Conservation (phyloP, 2,329 filamentous ascomycete species). For the Trichoderma pleuroti region DNA sequence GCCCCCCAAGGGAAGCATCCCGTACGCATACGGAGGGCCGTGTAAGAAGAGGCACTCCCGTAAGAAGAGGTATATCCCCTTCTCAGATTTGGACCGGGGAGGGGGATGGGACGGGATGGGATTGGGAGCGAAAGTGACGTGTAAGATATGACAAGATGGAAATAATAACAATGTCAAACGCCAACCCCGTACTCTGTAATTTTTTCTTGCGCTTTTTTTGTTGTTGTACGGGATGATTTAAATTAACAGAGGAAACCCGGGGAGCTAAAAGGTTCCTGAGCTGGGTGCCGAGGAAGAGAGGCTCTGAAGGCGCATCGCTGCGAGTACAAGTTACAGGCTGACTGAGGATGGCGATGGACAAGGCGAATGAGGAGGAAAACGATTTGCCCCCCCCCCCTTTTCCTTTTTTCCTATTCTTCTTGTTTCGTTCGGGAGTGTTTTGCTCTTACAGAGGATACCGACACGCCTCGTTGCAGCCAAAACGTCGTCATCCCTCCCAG, state of each 20-base stretch:
- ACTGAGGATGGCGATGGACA: neutral
- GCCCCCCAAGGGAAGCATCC: neutral
- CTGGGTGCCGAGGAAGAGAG: neutral
- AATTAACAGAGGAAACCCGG: neutral
- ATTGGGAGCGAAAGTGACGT: neutral
- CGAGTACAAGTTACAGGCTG: neutral
- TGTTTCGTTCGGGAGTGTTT: neutral
- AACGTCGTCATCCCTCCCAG: neutral
- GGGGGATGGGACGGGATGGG: neutral
- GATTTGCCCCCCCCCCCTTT: too few relatives aligned
- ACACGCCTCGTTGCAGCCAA: neutral
- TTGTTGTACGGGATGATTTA: neutral
- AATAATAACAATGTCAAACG: neutral
- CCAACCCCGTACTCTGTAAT: neutral
- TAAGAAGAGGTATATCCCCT: neutral
- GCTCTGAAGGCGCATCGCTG: neutral
- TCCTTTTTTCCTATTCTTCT: neutral
- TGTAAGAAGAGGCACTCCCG: neutral
- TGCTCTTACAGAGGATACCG: neutral
- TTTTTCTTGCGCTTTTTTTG: neutral
- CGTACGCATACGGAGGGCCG: neutral
- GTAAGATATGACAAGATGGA: slow-evolving; percentile 9
- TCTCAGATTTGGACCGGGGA: neutral
- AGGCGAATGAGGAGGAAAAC: neutral
- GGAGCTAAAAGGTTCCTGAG: neutral